A percentile compares a stretch with the other conserved stretches of the same genome.
Conservation (phyloP, 768 basidiomycete genomes). For the Lactifluus echinatus region DNA sequence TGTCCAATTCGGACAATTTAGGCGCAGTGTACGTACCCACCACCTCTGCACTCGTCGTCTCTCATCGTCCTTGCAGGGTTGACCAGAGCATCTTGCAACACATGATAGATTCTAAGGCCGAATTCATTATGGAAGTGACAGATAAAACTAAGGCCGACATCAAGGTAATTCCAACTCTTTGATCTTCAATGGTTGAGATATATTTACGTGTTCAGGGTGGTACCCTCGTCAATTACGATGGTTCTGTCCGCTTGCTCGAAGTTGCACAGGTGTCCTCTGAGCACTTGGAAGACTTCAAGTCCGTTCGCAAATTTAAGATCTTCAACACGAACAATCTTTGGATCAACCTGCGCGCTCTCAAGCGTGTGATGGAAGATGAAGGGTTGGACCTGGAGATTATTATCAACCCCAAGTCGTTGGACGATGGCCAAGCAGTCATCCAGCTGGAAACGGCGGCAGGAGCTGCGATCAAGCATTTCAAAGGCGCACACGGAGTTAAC, state of each 20-base stretch:
- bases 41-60: constrained; percentile 4
- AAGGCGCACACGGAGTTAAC: constrained; percentile 59
- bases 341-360: constrained; percentile 53
- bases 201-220: constrained; percentile 45
- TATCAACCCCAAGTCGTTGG: constrained; percentile 60
- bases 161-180: constrained; percentile 34
- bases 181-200: too few species aligned
- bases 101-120: constrained; percentile 55
- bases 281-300: constrained; percentile 69
- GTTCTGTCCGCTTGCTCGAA: constrained; percentile 59
- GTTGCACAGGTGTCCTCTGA: constrained; percentile 68
- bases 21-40: constrained; percentile 45
- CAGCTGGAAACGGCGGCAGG: constrained; percentile 75
- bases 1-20: constrained; percentile 71
- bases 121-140: constrained; percentile 71
- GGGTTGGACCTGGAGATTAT: constrained; percentile 74
- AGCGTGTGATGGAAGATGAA: constrained; percentile 62
- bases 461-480: constrained; percentile 68
- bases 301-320: constrained; percentile 70
- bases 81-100: constrained; percentile 58
- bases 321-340: constrained; percentile 69
- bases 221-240: constrained; percentile 63
- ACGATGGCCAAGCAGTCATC: constrained; percentile 62
- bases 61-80: constrained; percentile 34
- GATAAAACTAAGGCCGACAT: constrained; percentile 81